These are phyloP conservation scores for Ceratocystis papillata DNA, from an alignment of 2,329 filamentous ascomycete genomes.

Conservation along the genomic window DNA sequence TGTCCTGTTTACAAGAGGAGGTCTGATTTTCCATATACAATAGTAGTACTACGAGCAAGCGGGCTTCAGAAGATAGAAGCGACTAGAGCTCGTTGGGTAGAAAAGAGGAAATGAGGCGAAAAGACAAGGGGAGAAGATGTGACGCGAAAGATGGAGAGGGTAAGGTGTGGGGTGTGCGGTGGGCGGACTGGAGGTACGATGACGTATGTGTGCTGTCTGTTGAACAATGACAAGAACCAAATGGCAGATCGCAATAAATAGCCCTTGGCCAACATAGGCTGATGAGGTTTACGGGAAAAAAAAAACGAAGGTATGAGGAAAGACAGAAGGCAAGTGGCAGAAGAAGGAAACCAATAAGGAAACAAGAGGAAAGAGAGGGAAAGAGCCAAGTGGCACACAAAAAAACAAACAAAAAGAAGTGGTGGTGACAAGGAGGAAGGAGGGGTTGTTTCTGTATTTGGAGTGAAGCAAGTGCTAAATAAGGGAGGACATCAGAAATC, in stretches of 20 bases:
- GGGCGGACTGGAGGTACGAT: conserved; percentile 1
- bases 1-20: conserved; percentile 13
- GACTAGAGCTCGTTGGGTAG: conserved; percentile 11
- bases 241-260: conserved; percentile 5
- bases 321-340: background rate
- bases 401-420: conserved; percentile 9
- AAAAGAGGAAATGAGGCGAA: background rate
- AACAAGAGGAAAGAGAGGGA: conserved; percentile 11
- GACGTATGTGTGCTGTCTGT: conserved; percentile 4
- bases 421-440: background rate
- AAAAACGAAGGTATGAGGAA: background rate
- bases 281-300: background rate
- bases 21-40: conserved; percentile 20
- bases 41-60: conserved; percentile 10
- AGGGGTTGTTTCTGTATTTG: conserved; percentile 12
- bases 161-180: background rate
- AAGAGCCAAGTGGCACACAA: conserved; percentile 6
- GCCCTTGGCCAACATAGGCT: background rate
- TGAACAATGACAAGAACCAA: conserved; percentile 10
- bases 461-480: conserved; percentile 10
- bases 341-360: background rate
- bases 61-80: conserved; percentile 17
- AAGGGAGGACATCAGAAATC: background rate
- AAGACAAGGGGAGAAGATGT: background rate
- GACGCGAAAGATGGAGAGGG: background rate